Evolutionary conservation across 768 basidiomycete genomes (phyloP), one percentile per base, ranked within the genome.

Genomic region (Lepiota subincarnata): DNA sequence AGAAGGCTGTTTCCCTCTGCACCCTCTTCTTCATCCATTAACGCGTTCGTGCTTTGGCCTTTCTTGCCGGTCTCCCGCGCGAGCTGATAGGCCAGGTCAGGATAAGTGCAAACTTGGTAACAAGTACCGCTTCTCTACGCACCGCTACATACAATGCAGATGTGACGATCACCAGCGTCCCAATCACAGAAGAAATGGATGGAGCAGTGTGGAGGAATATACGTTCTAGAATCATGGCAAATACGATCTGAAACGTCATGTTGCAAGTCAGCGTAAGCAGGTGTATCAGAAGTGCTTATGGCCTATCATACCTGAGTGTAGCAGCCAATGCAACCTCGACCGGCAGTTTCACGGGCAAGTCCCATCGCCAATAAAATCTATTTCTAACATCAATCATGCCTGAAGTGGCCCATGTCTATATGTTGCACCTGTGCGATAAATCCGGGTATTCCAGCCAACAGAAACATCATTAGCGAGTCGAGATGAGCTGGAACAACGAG

Each of bases 141-240:
- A 89, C 86, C 7, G 81, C 86, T 31, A 86, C 80, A 63, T 81
- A 89, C 20, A 84, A 57, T 0, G 87, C 87, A 10, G 81, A 77
- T 1, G 70, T 58, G 34, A 89, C 65, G 57, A 91, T 92, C 53
- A 90, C 79, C 4, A 71, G 41, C 1, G 81, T 83, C 1, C 91
- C 91, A 8, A 82, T 59, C 4, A 84, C 62, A 3, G 84, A 87
- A 26, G 87, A 68, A 1, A 72, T 57, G 0, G 86, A 78, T 0
- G 87, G 88, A 6, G 70, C 64, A 0, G 75, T 75, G 40, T 81
- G 72, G 66, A 92, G 88, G 59, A 87, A 76, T 39, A 86, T 57
- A 3, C 79, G 70, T 64, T 93, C 86, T 7, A 90, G 70, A 12
- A 83, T 62, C 2, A 77, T 71, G 0, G 87, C 82, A 61, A 85